Percentiles rank a stretch among this genome's conserved stretches.
These are phyloP conservation scores for Backusella psychrophila DNA, from an alignment of 192 early-diverging fungal genomes.

Conservation along the genomic window DNA sequence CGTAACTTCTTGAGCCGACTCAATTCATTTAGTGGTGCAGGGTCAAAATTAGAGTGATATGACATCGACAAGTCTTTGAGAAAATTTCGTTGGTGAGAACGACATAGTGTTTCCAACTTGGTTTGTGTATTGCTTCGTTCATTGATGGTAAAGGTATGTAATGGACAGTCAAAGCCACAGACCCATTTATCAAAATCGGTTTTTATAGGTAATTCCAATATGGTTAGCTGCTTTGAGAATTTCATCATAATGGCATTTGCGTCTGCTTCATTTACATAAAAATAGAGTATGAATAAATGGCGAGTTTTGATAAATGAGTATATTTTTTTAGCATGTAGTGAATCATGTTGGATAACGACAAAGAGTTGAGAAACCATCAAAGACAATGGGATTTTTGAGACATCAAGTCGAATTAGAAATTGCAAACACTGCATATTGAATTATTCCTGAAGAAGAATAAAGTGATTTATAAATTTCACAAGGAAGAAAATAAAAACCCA, in stretches of 20 bases:
- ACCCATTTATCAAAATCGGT: not conserved
- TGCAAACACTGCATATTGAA: conserved; percentile 11
- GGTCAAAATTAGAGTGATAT: not conserved
- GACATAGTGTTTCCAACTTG: not conserved
- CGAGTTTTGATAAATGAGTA: not conserved
- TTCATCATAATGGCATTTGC: not conserved
- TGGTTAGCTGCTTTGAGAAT: not conserved
- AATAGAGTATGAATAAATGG: not conserved
- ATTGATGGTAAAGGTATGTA: not conserved
- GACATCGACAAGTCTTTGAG: not conserved
- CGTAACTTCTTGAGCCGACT: not conserved
- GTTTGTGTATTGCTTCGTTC: not conserved
- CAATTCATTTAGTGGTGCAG: not conserved
- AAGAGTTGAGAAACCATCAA: conserved; percentile 8
- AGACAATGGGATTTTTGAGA: conserved; percentile 14
- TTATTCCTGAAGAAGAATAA: not conserved
- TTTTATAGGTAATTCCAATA: not conserved
- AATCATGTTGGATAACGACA: not conserved
- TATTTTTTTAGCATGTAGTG: not conserved
- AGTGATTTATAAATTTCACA: not conserved
- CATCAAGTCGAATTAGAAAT: conserved; percentile 23
- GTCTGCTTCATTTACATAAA: not conserved
- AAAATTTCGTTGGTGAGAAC: not conserved
- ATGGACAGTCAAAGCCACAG: not conserved
- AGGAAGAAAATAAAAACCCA: not conserved